A percentile compares a stretch with the other conserved stretches of the same genome.
Conservation (phyloP, 192 early-diverging fungal species). For the Coemansia umbellata region DNA sequence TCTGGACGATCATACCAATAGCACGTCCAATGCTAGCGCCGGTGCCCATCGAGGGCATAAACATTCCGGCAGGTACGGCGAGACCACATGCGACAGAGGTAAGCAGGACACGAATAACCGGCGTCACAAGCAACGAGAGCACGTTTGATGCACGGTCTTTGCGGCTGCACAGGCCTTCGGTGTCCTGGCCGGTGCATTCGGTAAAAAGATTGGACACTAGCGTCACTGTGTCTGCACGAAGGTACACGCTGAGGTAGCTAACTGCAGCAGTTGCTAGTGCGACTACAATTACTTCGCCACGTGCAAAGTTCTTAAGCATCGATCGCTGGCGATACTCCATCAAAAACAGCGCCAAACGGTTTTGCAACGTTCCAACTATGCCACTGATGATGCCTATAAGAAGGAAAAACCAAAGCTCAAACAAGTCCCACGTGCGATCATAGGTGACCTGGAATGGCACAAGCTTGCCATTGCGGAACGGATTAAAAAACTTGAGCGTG, state of each 20-base stretch:
- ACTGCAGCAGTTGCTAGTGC: constrained; percentile 45
- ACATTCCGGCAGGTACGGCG: constrained; percentile 75
- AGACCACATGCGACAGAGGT: constrained; percentile 71
- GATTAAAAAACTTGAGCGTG: constrained; percentile 77
- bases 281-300: constrained; percentile 50
- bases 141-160: constrained; percentile 23
- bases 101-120: constrained; percentile 59
- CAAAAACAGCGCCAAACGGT: constrained; percentile 30
- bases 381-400: constrained; percentile 75
- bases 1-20: constrained; percentile 79
- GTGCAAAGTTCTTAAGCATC: constrained; percentile 41
- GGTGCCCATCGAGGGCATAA: constrained; percentile 84
- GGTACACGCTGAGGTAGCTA: constrained; percentile 48
- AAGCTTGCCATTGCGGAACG: constrained; percentile 79
- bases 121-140: constrained; percentile 58
- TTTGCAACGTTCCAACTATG: constrained; percentile 36
- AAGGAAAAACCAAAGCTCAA: constrained; percentile 86
- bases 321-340: constrained; percentile 42
- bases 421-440: constrained; percentile 84
- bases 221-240: constrained; percentile 52
- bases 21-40: constrained; percentile 92
- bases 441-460: constrained; percentile 87
- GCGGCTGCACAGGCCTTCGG: constrained; percentile 47
- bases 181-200: constrained; percentile 48
- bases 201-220: constrained; percentile 57